Percentiles rank a stretch among this genome's conserved stretches.
Conservation (phyloP, 2,329 filamentous ascomycete genomes). For the Ceratocystiopsis sp. region DNA sequence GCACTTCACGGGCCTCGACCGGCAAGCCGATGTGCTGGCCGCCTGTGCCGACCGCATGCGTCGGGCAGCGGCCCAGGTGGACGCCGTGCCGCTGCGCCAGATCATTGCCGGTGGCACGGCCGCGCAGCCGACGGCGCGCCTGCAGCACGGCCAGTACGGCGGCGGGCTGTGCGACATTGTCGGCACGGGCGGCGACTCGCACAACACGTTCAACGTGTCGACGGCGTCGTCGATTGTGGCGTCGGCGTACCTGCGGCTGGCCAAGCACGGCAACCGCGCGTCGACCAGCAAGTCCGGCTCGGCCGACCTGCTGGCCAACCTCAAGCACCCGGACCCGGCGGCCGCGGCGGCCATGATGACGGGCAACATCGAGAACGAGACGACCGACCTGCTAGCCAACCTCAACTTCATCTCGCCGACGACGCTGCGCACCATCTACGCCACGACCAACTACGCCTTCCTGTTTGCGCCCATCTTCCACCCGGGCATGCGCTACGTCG, state of each 20-base stretch:
- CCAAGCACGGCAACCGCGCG: conserved; percentile 91
- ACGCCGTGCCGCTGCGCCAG: conserved; percentile 41
- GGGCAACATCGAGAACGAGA: conserved; percentile 9
- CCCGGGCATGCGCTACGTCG: conserved; percentile 81
- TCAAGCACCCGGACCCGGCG: conserved; percentile 30
- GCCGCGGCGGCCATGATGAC: too few species aligned
- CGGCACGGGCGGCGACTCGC: conserved; percentile 86
- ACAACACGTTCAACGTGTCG: conserved; percentile 97
- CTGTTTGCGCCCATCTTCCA: conserved; percentile 94
- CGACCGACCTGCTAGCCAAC: conserved; percentile 39
- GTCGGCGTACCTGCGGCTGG: conserved; percentile 67
- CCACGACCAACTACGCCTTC: conserved; percentile 77
- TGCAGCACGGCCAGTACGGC: conserved; percentile 61
- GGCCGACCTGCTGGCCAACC: conserved; percentile 71
- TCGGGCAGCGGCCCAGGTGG: conserved; percentile 55
- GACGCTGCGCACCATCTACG: conserved; percentile 58
- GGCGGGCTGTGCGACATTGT: conserved; percentile 93
- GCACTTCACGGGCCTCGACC: conserved; percentile 79
- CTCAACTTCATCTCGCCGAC: conserved; percentile 56
- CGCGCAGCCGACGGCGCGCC: conserved; percentile 44
- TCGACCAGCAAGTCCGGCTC: conserved; percentile 93
- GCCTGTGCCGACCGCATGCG: conserved; percentile 76
- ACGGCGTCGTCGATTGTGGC: conserved; percentile 87
- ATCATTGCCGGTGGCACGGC: conserved; percentile 29
- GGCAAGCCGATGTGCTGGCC: conserved; percentile 69